Conservation (phyloP, 257 asterid genomes). For the Rehmannia glutinosa region DNA sequence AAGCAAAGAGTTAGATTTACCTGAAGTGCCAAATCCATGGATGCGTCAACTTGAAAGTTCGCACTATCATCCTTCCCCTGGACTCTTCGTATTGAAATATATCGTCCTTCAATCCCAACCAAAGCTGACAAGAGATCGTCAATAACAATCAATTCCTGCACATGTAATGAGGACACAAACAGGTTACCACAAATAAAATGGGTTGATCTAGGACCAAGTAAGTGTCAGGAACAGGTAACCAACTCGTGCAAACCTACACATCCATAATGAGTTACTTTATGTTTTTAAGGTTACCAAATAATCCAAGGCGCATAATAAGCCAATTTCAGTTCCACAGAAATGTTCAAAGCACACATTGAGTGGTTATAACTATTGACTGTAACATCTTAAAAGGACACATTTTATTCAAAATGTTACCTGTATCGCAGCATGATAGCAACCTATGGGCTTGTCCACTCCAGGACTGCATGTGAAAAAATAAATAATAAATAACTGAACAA, state of each 20-base stretch:
- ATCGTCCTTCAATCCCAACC: slow-evolving; percentile 92
- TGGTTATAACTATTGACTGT: background rate
- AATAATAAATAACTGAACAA: background rate
- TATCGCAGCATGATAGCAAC: slow-evolving; percentile 75
- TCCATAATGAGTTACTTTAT: background rate
- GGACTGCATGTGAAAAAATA: slow-evolving; percentile 32
- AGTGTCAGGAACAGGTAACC: background rate
- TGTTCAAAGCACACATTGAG: background rate
- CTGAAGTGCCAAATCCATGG: slow-evolving; percentile 97
- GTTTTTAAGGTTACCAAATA: background rate
- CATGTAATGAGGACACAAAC: slow-evolving; percentile 4
- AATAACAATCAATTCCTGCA: slow-evolving; percentile 86
- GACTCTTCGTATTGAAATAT: slow-evolving; percentile 58
- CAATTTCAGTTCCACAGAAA: slow-evolving; percentile 8
- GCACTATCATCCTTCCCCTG: slow-evolving; percentile 56
- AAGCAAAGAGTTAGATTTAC: slow-evolving; percentile 24
- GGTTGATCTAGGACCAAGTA: background rate
- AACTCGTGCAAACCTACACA: slow-evolving; percentile 16
- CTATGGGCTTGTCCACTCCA: slow-evolving; percentile 65
- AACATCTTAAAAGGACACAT: background rate
- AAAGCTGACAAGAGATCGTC: slow-evolving; percentile 78
- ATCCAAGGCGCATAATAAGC: slow-evolving; percentile 12
- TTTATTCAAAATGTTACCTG: slow-evolving; percentile 46
- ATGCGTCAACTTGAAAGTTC: slow-evolving; percentile 71
- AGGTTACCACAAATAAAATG: background rate